A percentile compares a stretch with the other conserved stretches of the same genome.
phyloP scores from a whole-genome alignment of 75 land plant genomes.

The Pinus taeda region DNA sequence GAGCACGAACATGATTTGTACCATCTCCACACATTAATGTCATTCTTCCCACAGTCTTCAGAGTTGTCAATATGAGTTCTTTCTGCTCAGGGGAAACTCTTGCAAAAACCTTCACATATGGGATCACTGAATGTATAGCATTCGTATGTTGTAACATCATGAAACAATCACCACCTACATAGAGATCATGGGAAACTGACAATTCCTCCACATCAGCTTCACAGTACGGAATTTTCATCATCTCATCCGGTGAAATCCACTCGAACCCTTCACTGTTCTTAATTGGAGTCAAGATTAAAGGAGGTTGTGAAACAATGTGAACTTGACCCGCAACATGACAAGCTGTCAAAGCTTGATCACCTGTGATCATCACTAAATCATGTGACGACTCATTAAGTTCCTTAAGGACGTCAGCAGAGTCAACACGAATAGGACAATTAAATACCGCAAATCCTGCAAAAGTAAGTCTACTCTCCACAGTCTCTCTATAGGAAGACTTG shows the following conservation, averaged over 20 bases:
- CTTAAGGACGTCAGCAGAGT: slow-evolving; percentile 80
- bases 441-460: slow-evolving; percentile 99
- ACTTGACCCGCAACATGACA: slow-evolving; percentile 98
- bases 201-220: slow-evolving; percentile 65
- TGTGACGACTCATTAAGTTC: slow-evolving; percentile 91
- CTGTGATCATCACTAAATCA: slow-evolving; percentile 99
- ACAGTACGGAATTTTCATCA: slow-evolving; percentile 50
- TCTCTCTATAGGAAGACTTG: too few species aligned
- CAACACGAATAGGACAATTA: slow-evolving; percentile 89
- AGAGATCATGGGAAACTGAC: slow-evolving; percentile 79
- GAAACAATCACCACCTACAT: slow-evolving; percentile 95
- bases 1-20: slow-evolving; percentile 98
- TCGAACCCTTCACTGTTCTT: slow-evolving; percentile 45
- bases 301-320: slow-evolving; percentile 75
- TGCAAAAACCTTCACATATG: slow-evolving; percentile 96
- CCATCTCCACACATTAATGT: slow-evolving; percentile 99
- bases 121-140: slow-evolving; percentile 75
- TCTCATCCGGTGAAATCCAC: slow-evolving; percentile 97
- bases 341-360: slow-evolving; percentile 99
- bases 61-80: slow-evolving; percentile 89
- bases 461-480: slow-evolving; percentile 67
- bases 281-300: slow-evolving; percentile 57
- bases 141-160: slow-evolving; percentile 80
- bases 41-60: slow-evolving; percentile 87
- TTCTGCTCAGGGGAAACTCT: slow-evolving; percentile 99